Conservation (phyloP, 306 rosid genomes). For the Casuarina cunninghamiana region DNA sequence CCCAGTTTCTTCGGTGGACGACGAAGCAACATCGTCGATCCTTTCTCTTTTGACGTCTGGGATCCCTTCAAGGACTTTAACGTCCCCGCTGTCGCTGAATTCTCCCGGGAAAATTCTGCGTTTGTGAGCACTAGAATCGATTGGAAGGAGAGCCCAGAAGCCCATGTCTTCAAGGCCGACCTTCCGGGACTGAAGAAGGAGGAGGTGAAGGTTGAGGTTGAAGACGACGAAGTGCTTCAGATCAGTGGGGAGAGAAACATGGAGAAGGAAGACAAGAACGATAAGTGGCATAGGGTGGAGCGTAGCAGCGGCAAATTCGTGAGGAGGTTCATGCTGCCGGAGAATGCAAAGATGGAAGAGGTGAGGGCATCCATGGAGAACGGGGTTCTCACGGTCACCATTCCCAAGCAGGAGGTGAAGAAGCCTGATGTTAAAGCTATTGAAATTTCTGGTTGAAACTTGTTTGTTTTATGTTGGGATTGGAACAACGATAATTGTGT, state of each 20-base stretch:
- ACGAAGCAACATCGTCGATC: conserved; percentile 3
- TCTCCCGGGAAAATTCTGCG: conserved; percentile 22
- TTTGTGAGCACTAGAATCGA: conserved; percentile 25
- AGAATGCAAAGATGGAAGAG: conserved; percentile 27
- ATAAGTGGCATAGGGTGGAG: conserved; percentile 42
- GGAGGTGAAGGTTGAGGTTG: conserved; percentile 36
- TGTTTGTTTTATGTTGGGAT: no score
- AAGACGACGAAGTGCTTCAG: conserved; percentile 34
- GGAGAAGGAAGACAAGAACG: conserved; percentile 39
- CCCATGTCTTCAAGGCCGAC: conserved; percentile 37
- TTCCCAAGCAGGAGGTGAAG: conserved; percentile 28
- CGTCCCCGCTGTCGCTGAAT: conserved; percentile 3
- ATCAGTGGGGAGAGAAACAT: conserved; percentile 39
- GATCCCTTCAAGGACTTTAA: conserved; percentile 29
- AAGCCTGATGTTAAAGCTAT: conserved; percentile 32
- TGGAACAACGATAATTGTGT: no score
- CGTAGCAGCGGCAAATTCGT: conserved; percentile 32
- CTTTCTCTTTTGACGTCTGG: not conserved
- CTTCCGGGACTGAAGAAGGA: conserved; percentile 23
- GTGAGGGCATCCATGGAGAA: conserved; percentile 41
- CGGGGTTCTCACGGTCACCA: conserved; percentile 36
- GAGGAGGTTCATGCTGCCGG: conserved; percentile 39
- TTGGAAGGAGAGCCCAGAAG: conserved; percentile 42
- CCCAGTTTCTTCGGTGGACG: not conserved
- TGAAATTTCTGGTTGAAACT: conserved; percentile 31